Base-by-base conservation (phyloP, 2,329 filamentous ascomycete species). In the Trichoderma polysporum region DNA sequence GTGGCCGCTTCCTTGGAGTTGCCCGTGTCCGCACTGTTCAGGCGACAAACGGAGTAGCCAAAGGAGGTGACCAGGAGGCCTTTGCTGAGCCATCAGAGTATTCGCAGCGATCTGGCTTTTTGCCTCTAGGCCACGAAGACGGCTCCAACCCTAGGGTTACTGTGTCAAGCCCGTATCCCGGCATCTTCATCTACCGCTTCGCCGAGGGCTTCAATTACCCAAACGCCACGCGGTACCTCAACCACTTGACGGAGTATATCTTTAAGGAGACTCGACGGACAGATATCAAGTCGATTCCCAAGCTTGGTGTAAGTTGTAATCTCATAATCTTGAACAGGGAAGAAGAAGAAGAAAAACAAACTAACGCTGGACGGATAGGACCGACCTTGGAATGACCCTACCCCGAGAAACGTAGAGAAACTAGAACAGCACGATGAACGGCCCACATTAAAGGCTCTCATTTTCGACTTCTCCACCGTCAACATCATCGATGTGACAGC, bases 21-120 rank as follows among this genome's bases (percentile, higher is more conserved):
- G 91, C 94, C 57, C 90, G 89, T 68, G 88, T 98, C 19, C 92
- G 95, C 76, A 97, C 93, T 0, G 89, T 97, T 82, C 93, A 54
- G 90, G 90, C 63, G 77, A 90, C 59, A 63, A 81, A 50, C 6
- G 37, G 29, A 8, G 7, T 19, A 2, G 70, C 76, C 17, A 72
- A 78, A 12, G 85, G 54, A 19, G 39, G 83, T 58, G 68, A 69
- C 29, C 29, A 35, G 35, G 66, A 70, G 52, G 62, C 53, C 12
- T 76, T 78, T 13, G 70, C 79, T 10, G 82, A 82, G 52, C 84
- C 86, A 71, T 87, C 87, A 67, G 75, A 75, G 22, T 71, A 75
- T 47, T 76, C 76, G 4, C 72, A 76, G 33, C 78, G 78, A 50
- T 78, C 78, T 41, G 79, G 78, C 1, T 86, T 82, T 72, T 72